Base-by-base conservation (phyloP, 306 rosid species). In the cucumber (Cucumis sativus) region DNA sequence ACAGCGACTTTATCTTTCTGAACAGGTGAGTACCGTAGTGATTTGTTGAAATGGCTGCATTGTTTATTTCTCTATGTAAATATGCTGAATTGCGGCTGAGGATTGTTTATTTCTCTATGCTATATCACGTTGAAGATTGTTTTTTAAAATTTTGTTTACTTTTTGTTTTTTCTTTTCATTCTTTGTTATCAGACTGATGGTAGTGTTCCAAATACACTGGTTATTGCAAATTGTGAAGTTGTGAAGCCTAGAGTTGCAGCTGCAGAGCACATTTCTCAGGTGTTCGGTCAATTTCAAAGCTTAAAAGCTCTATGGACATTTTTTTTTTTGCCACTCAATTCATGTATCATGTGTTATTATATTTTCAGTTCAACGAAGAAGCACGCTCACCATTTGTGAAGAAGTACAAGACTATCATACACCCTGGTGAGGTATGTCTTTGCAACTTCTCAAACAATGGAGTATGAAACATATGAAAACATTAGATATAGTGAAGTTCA, bases 211-310 rank as follows among this genome's bases (percentile, higher is more conserved):
- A 96, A 96, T 83, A 96, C 99, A 12, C 86, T 96, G 84, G 99
- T 96, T 73, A 96, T 96, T 73, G 99, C 99, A 5, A 92, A 96
- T 76, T 96, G 99, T 74, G 99, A 96, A 86, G 97, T 96, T 79
- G 99, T 96, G 77, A 96, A 91, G 78, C 90, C 93, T 11, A 96
- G 99, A 87, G 99, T 96, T 84, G 99, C 99, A 12, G 99, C 99
- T 35, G 99, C 99, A 0, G 99, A 96, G 84, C 98, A 96, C 81
- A 96, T 96, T 75, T 89, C 98, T 0, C 99, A 96, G 99, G 99
- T 89, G 79, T 66, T 18, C 55, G 56, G 21, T 77, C 41, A 37
- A 21, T 33, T 9, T 73, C 39, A 25, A 43, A 23, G 17, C 16
- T 77, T 23, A 18, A 60, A 47, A 18, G 57, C 10, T 68, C 77